Percentiles rank a stretch among this genome's conserved stretches.
Evolutionary conservation across 2,329 filamentous ascomycete species (phyloP).

Genomic region (Penicillium sp.): DNA sequence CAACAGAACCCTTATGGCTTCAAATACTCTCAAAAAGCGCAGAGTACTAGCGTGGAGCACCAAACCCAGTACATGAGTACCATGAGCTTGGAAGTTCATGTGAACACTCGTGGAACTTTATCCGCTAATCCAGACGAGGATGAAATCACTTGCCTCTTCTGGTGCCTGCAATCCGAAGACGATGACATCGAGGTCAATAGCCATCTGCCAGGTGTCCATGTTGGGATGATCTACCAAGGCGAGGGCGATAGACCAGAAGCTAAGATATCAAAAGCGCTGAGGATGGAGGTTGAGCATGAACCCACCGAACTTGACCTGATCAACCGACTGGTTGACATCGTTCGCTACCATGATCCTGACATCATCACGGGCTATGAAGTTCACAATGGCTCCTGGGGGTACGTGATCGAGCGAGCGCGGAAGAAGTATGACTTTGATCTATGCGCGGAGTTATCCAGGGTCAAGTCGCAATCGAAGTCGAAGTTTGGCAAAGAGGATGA

Average conservation of each 20-base stretch:
- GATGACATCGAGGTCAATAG: conserved; percentile 59
- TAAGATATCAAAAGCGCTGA: conserved; percentile 67
- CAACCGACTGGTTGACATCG: conserved; percentile 83
- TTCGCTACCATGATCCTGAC: conserved; percentile 84
- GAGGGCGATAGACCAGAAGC: conserved; percentile 64
- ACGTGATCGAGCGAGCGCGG: conserved; percentile 86
- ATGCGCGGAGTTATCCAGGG: conserved; percentile 87
- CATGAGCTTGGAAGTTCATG: conserved; percentile 91
- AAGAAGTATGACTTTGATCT: conserved; percentile 88
- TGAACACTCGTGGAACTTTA: conserved; percentile 81
- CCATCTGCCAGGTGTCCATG: conserved; percentile 57
- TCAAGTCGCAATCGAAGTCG: conserved; percentile 82
- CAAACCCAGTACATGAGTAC: conserved; percentile 94
- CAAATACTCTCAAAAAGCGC: conserved; percentile 80
- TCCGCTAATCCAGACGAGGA: conserved; percentile 91
- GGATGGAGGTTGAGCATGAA: conserved; percentile 74
- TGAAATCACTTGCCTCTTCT: conserved; percentile 86
- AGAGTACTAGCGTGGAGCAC: conserved; percentile 77
- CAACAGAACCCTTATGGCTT: conserved; percentile 81
- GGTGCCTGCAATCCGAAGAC: conserved; percentile 82
- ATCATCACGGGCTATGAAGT: conserved; percentile 95
- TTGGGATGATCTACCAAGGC: conserved; percentile 76
- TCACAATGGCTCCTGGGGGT: conserved; percentile 92
- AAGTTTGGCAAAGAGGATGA: conserved; percentile 86
- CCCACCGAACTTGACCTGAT: conserved; percentile 82